These are phyloP conservation scores for Ophiostoma quercus DNA, from an alignment of 2,329 filamentous ascomycete species.

Conservation along the genomic window DNA sequence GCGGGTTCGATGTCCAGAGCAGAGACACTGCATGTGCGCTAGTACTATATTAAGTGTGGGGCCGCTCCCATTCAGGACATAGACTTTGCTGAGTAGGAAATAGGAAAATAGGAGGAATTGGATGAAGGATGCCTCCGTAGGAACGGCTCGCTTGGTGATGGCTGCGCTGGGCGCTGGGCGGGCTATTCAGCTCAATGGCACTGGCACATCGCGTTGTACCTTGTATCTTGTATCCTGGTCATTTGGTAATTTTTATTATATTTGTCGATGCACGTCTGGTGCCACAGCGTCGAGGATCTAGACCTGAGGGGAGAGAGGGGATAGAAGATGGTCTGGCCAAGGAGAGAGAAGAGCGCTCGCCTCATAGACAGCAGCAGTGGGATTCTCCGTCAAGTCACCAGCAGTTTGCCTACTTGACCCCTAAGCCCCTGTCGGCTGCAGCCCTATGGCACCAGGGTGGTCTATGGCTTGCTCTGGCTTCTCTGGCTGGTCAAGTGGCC, in stretches of 20 bases:
- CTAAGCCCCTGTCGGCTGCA: constrained; percentile 2
- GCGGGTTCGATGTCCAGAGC: too few relatives aligned
- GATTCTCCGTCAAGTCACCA: background rate
- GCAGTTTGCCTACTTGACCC: too few relatives aligned
- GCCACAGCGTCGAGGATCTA: background rate
- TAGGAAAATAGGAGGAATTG: constrained; percentile 10
- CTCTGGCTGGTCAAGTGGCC: background rate
- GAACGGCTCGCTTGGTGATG: background rate
- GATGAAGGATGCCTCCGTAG: background rate
- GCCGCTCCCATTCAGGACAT: background rate
- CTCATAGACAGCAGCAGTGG: background rate
- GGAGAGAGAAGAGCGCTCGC: too few relatives aligned
- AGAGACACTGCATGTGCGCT: background rate
- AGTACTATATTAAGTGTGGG: background rate
- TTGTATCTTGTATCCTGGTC: too few relatives aligned
- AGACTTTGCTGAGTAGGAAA: background rate
- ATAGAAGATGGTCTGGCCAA: background rate
- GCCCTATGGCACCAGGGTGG: background rate
- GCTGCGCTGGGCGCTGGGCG: background rate
- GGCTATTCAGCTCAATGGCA: background rate
- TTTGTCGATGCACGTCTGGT: background rate
- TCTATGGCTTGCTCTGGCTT: background rate
- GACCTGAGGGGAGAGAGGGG: background rate
- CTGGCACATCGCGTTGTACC: background rate
- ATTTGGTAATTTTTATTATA: background rate